Percentiles rank a stretch among this genome's conserved stretches.
phyloP scores from a whole-genome alignment of 768 basidiomycete species.

The Arthromyces matolae region DNA sequence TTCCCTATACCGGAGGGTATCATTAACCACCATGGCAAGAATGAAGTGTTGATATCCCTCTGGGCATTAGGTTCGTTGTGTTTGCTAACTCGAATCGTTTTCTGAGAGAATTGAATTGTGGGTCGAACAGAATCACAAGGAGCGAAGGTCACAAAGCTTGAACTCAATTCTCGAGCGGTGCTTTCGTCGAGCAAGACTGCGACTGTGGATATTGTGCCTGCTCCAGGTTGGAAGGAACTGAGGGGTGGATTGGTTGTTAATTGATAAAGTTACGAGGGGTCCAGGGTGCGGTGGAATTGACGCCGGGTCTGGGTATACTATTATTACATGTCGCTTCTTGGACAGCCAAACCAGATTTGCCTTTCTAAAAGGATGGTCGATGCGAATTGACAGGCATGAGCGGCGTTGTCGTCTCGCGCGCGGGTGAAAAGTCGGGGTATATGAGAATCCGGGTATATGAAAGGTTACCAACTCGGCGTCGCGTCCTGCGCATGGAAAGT shows the following conservation, averaged over 20 bases:
- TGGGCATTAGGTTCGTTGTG: slow-evolving; percentile 31
- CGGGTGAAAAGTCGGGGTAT: slow-evolving; percentile 2
- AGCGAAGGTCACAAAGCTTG: slow-evolving; percentile 26
- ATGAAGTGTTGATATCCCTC: slow-evolving; percentile 31
- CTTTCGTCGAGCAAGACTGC: slow-evolving; percentile 28
- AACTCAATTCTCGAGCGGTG: slow-evolving; percentile 25
- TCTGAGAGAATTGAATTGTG: not conserved
- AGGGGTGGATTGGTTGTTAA: slow-evolving; percentile 11
- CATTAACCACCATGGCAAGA: slow-evolving; percentile 32
- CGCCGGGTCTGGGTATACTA: not conserved
- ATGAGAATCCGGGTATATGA: not conserved
- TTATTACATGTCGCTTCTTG: too few relatives aligned
- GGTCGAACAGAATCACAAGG: slow-evolving; percentile 21
- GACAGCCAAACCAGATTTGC: too few relatives aligned
- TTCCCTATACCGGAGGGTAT: slow-evolving; percentile 31
- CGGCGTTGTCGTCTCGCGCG: too few relatives aligned
- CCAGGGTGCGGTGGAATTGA: not conserved
- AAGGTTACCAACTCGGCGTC: too few relatives aligned
- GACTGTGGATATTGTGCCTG: slow-evolving; percentile 24
- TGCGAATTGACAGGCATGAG: not conserved
- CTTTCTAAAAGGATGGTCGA: too few relatives aligned
- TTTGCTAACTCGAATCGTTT: too few relatives aligned
- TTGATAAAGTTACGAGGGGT: not conserved
- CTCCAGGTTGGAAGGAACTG: slow-evolving; percentile 31
- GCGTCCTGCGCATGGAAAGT: too few relatives aligned